Conservation (phyloP, 2,329 filamentous ascomycete genomes). For the Gaeumannomyces tritici region DNA sequence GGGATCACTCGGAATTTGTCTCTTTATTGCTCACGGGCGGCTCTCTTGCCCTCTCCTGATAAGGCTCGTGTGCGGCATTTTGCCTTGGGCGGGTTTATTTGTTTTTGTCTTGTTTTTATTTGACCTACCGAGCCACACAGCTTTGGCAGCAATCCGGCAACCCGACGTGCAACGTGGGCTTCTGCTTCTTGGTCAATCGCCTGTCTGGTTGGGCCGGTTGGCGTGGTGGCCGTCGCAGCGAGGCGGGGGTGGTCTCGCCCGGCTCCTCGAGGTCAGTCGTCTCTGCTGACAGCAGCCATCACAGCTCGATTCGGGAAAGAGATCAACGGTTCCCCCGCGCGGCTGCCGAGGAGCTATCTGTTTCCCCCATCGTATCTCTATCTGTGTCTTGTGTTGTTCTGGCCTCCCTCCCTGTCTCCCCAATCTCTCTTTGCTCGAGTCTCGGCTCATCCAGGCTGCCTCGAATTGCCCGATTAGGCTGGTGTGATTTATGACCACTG, state of each 20-base stretch:
- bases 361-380: no score
- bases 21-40: not conserved
- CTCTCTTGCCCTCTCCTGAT: no score
- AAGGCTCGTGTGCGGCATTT: not conserved
- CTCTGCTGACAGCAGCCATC: not conserved
- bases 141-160: no score
- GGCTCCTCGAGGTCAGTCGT: not conserved
- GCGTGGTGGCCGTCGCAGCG: not conserved
- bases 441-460: not conserved
- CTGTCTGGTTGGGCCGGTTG: no score
- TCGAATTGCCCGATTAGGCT: not conserved
- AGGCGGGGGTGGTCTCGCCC: not conserved
- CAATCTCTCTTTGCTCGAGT: not conserved
- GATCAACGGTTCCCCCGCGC: not conserved
- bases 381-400: no score
- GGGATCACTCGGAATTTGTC: not conserved
- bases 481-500: not conserved
- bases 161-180: not conserved
- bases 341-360: no score
- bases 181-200: not conserved
- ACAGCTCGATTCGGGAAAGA: not conserved
- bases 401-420: not conserved
- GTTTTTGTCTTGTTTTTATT: not conserved
- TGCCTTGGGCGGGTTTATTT: not conserved
- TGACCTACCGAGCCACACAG: no score